Percentiles rank a stretch among this genome's conserved stretches.
These are phyloP conservation scores for Berberis vulgaris DNA, from an alignment of 164 flowering plant genomes.

Conservation along the genomic window DNA sequence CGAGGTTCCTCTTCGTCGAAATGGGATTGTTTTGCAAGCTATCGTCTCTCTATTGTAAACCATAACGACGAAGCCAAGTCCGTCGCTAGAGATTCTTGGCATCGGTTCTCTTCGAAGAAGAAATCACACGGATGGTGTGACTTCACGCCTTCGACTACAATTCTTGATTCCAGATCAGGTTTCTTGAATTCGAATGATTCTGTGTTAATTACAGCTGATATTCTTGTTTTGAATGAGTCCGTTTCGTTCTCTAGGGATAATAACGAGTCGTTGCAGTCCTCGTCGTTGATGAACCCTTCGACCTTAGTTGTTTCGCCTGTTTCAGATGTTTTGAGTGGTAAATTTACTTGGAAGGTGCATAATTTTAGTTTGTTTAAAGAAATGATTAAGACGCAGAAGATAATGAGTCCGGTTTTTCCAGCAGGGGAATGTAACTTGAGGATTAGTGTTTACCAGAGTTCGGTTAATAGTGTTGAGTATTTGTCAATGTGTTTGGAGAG, in stretches of 20 bases:
- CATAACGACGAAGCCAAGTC: slow-evolving; percentile 55
- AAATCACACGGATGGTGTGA: slow-evolving; percentile 99
- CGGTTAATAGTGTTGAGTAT: slow-evolving; percentile 72
- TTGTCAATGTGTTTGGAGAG: slow-evolving; percentile 97
- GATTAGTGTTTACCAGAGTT: slow-evolving; percentile 90
- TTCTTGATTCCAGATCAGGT: slow-evolving; percentile 61
- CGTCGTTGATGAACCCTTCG: not conserved
- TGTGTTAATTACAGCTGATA: slow-evolving; percentile 72
- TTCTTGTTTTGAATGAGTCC: slow-evolving; percentile 67
- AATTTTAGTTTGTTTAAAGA: slow-evolving; percentile 87
- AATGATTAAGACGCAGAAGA: slow-evolving; percentile 95
- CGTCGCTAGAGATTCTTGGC: slow-evolving; percentile 84
- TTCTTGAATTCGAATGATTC: slow-evolving; percentile 41
- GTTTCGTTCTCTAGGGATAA: slow-evolving; percentile 56
- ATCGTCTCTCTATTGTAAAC: slow-evolving; percentile 62
- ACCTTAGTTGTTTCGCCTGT: slow-evolving; percentile 15
- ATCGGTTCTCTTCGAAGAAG: slow-evolving; percentile 81
- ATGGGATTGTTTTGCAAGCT: slow-evolving; percentile 94
- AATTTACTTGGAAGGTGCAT: slow-evolving; percentile 92
- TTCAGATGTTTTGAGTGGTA: slow-evolving; percentile 74
- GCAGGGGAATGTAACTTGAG: slow-evolving; percentile 90
- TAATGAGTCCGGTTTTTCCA: slow-evolving; percentile 92
- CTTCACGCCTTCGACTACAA: slow-evolving; percentile 58
- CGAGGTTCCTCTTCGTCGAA: slow-evolving; percentile 58
- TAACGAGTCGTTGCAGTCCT: slow-evolving; percentile 25